Base-by-base conservation (phyloP, 768 basidiomycete genomes). In the Pisolithus marmoratus region DNA sequence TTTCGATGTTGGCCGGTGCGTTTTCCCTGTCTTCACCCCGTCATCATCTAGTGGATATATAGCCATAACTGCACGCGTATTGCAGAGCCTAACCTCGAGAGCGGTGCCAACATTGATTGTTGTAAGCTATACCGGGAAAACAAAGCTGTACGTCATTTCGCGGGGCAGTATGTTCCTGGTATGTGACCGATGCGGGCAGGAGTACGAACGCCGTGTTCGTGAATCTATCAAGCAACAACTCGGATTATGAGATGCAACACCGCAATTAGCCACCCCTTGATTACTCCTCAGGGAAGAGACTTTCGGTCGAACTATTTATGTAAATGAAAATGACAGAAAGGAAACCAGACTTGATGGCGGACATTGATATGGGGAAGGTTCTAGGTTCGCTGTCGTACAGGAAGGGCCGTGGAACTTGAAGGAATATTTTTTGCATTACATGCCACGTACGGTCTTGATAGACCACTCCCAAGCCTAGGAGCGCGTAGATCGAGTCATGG, bases 91-190 rank as follows among this genome's bases (percentile, higher is more conserved):
- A 99, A 99, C 70, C 78, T 97, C 45, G 96, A 99, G 71, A 93
- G 90, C 54, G 94, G 94, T 19, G 96, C 96, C 48, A 97, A 96
- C 72, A 89, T 99, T 56, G 87, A 95, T 71, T 95, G 94, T 63
- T 94, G 93, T 76, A 98, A 98, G 72, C 73, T 98, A 51, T 97
- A 95, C 68, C 80, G 95, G 54, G 94, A 96, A 57, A 85, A 96
- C 66, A 81, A 79, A 53, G 71, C 75, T 58, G 79, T 81, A 52
- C 56, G 76, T 58, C 17, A 41, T 14, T 38, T 38, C 9, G 8
- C 12, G 19, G 45, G 34, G 8, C 26, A 31, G 45, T 20, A 36
- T 23, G 37, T 6, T 31, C 23, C 31, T 17, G 19, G 8, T 1
- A 31, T 14, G 8, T 53, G 38, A 50, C 14, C 14, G 46, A 27